phyloP scores from a whole-genome alignment of 1,284 basidiomycete species.

The Boletellus sp. region DNA sequence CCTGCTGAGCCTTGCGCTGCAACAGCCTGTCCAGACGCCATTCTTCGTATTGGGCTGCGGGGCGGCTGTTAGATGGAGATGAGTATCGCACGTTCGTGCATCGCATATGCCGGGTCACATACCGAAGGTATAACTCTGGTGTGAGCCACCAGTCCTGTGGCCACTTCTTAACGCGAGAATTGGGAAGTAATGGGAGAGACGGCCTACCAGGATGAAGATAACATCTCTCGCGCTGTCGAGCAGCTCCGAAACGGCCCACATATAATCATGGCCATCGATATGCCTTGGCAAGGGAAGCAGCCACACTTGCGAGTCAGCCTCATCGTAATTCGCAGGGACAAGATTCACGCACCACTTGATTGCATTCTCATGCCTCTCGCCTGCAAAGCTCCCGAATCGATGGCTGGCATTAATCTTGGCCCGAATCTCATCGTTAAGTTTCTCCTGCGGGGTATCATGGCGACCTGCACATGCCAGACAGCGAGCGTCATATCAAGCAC shows the following conservation, averaged over 20 bases:
- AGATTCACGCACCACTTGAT: slow-evolving; percentile 72
- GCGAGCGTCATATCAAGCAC: slow-evolving; percentile 1
- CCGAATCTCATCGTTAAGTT: slow-evolving; percentile 60
- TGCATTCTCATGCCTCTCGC: slow-evolving; percentile 62
- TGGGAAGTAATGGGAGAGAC: background rate
- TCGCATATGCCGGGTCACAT: background rate
- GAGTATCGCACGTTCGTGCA: background rate
- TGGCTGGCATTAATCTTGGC: slow-evolving; percentile 75
- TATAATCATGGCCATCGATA: slow-evolving; percentile 89
- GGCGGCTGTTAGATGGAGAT: slow-evolving; percentile 50
- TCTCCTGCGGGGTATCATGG: slow-evolving; percentile 74
- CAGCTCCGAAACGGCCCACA: slow-evolving; percentile 89
- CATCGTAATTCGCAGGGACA: background rate
- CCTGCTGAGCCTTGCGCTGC: slow-evolving; percentile 83
- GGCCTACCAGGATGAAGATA: slow-evolving; percentile 73
- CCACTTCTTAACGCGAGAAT: slow-evolving; percentile 4
- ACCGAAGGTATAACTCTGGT: slow-evolving; percentile 82
- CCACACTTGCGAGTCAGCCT: background rate
- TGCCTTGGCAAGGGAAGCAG: slow-evolving; percentile 48
- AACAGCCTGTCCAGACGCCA: slow-evolving; percentile 85
- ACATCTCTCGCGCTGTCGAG: slow-evolving; percentile 72
- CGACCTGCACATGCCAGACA: slow-evolving; percentile 41
- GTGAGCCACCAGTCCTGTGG: slow-evolving; percentile 86
- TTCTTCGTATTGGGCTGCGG: slow-evolving; percentile 76
- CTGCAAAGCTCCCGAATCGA: slow-evolving; percentile 83